Conservation (phyloP, 208 protist species). For the Leishmania turanica region DNA sequence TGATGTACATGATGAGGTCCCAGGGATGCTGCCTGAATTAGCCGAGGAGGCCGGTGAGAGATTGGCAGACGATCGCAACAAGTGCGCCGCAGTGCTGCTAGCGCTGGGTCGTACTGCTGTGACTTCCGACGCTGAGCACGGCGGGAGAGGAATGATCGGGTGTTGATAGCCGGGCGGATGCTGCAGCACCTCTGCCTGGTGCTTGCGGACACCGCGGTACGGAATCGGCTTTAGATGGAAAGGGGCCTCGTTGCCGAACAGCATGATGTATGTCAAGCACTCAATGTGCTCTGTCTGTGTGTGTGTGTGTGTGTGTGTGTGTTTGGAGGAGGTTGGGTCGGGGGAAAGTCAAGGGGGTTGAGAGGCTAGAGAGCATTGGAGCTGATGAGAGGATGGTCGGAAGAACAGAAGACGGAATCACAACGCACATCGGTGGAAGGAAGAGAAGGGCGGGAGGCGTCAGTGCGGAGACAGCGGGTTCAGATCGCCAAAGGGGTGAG, state of each 20-base stretch:
- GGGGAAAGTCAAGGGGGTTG: neutral
- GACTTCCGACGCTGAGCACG: neutral
- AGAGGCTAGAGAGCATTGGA: neutral
- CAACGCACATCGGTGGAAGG: neutral
- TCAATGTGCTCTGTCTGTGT: neutral
- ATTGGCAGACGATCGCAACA: neutral
- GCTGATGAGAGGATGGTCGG: neutral
- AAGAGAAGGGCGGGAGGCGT: neutral
- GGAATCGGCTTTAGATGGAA: conserved; percentile 65
- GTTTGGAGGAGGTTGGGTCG: neutral
- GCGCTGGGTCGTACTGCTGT: neutral
- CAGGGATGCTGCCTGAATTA: neutral
- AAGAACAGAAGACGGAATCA: neutral
- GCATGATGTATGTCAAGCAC: conserved; percentile 21
- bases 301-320: neutral
- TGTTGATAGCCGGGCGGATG: conserved; percentile 69
- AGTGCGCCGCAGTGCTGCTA: too few relatives aligned
- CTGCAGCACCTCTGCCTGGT: conserved; percentile 62
- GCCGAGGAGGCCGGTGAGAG: neutral
- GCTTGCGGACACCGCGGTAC: conserved; percentile 57
- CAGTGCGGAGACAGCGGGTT: neutral
- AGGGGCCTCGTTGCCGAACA: conserved; percentile 65
- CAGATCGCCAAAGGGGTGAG: neutral
- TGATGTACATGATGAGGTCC: neutral
- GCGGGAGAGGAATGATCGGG: conserved; percentile 37